Evolutionary conservation across 2,329 filamentous ascomycete species (phyloP).

Genomic region (Pseudogymnoascus sp.): DNA sequence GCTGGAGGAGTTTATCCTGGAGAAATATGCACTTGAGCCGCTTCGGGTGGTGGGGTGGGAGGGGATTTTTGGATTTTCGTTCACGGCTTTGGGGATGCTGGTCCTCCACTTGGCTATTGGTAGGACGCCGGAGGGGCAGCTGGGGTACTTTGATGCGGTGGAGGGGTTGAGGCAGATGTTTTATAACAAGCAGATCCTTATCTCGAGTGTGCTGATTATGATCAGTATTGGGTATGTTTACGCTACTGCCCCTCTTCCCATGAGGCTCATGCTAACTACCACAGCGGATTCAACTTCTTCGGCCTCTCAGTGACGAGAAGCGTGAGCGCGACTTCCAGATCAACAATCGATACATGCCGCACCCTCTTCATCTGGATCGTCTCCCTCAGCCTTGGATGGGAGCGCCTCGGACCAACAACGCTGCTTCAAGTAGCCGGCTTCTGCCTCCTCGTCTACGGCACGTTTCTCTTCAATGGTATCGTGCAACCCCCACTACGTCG

Average conservation of each 20-base stretch:
- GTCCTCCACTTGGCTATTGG: slow-evolving; percentile 73
- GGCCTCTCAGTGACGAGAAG: slow-evolving; percentile 83
- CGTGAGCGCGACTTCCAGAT: slow-evolving; percentile 86
- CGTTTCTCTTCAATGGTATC: slow-evolving; percentile 92
- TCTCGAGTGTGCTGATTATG: slow-evolving; percentile 88
- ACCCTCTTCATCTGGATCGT: slow-evolving; percentile 98
- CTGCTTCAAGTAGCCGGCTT: slow-evolving; percentile 92
- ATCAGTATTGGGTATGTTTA: slow-evolving; percentile 79
- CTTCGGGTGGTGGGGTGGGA: slow-evolving; percentile 94
- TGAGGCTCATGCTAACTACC: slow-evolving; percentile 10
- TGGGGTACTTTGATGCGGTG: slow-evolving; percentile 83
- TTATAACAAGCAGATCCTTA: slow-evolving; percentile 58
- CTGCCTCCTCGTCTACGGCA: slow-evolving; percentile 84
- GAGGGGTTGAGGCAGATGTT: slow-evolving; percentile 81
- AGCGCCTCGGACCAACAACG: slow-evolving; percentile 65
- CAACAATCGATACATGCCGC: slow-evolving; percentile 93
- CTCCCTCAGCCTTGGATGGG: slow-evolving; percentile 88
- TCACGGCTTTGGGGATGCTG: slow-evolving; percentile 72
- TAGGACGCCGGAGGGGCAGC: slow-evolving; percentile 59
- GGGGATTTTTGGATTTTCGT: slow-evolving; percentile 77
- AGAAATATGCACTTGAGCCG: slow-evolving; percentile 63
- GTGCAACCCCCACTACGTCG: slow-evolving; percentile 71
- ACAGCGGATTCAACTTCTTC: slow-evolving; percentile 96
- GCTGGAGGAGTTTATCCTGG: slow-evolving; percentile 86
- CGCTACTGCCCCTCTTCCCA: background rate